phyloP scores from a whole-genome alignment of 768 basidiomycete species.

The Rhodosporidiobolus odoratus region DNA sequence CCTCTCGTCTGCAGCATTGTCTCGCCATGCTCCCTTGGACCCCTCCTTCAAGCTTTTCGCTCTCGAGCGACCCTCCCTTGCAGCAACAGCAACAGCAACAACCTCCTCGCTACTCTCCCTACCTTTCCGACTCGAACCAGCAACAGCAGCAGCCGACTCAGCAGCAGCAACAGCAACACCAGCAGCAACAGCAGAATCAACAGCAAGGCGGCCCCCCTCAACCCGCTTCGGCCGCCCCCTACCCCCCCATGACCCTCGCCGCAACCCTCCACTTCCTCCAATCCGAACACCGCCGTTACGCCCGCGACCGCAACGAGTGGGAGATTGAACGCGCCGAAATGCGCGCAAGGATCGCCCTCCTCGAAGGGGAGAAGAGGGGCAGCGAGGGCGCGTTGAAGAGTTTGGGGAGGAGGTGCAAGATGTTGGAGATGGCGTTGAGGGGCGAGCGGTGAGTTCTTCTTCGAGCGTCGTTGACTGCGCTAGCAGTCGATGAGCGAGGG shows the following conservation, averaged over 20 bases:
- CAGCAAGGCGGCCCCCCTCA: neutral
- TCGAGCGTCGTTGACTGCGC: neutral
- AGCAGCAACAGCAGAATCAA: constrained; percentile 5
- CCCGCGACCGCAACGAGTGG: constrained; percentile 99
- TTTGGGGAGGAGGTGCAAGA: constrained; percentile 92
- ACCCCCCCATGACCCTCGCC: constrained; percentile 62
- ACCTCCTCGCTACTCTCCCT: neutral
- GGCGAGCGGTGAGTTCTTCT: constrained; percentile 87
- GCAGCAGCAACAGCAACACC: constrained; percentile 16
- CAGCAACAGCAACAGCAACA: constrained; percentile 30
- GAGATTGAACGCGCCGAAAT: constrained; percentile 99
- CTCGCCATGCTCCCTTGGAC: constrained; percentile 36
- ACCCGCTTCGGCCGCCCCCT: constrained; percentile 22
- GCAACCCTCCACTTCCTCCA: constrained; percentile 95
- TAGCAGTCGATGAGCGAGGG: too few relatives aligned
- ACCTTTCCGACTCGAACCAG: neutral
- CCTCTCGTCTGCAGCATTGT: too few relatives aligned
- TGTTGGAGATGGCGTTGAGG: constrained; percentile 95
- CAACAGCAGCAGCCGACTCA: neutral
- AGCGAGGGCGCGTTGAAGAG: constrained; percentile 97
- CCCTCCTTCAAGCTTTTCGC: constrained; percentile 31
- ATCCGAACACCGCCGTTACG: constrained; percentile 95
- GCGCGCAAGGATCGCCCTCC: constrained; percentile 93
- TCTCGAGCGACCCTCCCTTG: neutral
- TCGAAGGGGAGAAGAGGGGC: constrained; percentile 93